Evolutionary conservation across 192 early-diverging fungal genomes (phyloP), one percentile per base, ranked within the genome.

Genomic region (Polychytrium aggregatum): DNA sequence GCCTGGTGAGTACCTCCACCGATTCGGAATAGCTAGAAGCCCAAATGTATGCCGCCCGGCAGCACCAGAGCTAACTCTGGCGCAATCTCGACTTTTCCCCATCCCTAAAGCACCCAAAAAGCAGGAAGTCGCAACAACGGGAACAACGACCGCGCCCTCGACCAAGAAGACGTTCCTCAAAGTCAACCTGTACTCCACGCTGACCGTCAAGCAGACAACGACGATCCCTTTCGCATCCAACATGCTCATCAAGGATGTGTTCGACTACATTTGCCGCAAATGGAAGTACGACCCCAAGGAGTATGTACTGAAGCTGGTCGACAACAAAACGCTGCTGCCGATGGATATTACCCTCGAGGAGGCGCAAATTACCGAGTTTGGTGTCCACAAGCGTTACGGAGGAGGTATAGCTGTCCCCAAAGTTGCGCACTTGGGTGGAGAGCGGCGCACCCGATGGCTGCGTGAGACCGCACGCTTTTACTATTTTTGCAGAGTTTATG

Each of bases 131-230:
- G 24, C 1, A 66, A 67, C 29, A 56, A 71, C 24, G 53, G 56
- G 18, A 53, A 49, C 50, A 9, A 39, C 35, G 26, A n/a, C 46
- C 44, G 34, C 48, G 17, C 13, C 56, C 33, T 46, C 43, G 39
- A 48, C 70, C 10, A n/a, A n/a, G n/a, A n/a, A n/a, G 39, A 48
- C 70, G 6, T 68, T 76, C 46, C 56, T 81, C 38, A 78, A 74
- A 50, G 65, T 82, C 22, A 71, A 79, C 51, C 53, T 82, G 20
- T 77, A 79, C 59, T 71, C 72, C 14, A 82, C 80, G 5, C 56
- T 82, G 17, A 86, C 91, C 46, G 88, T 95, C 25, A 77, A 89
- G 50, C 88, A 87, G 33, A 91, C 90, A 0, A 96, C 91, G 0
- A 95, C 89, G 0, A 79, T 97, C 10, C 82, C 81, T 36, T 76